A percentile compares a stretch with the other conserved stretches of the same genome.
Conservation (phyloP, 2,329 filamentous ascomycete species). For the Pestalotiopsis fici region DNA sequence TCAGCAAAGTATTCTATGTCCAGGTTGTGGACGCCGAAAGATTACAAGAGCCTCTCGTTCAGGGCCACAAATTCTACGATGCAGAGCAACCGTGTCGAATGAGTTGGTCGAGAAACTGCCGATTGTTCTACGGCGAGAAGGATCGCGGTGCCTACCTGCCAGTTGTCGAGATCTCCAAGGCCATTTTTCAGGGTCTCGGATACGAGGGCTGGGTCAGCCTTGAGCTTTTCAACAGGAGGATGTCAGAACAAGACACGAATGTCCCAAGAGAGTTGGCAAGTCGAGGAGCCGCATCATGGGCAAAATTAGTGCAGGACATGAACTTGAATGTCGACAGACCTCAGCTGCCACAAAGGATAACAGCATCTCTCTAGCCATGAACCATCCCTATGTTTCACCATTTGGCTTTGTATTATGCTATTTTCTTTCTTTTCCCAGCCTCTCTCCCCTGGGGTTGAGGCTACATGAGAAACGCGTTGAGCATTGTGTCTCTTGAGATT, state of each 20-base stretch:
- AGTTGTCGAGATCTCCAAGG: constrained; percentile 58
- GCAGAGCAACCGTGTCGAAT: constrained; percentile 63
- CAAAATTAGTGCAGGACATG: constrained; percentile 30
- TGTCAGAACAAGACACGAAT: constrained; percentile 51
- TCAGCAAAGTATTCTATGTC: constrained; percentile 71
- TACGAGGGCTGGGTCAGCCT: constrained; percentile 72
- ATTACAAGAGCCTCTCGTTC: constrained; percentile 55
- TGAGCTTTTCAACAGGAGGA: constrained; percentile 67
- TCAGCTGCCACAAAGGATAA: constrained; percentile 11
- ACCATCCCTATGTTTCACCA: not conserved
- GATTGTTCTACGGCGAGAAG: constrained; percentile 69
- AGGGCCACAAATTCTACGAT: constrained; percentile 60
- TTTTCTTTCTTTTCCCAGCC: not conserved
- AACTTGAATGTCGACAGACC: constrained; percentile 19
- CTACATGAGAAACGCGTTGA: not conserved
- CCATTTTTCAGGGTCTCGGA: constrained; percentile 64
- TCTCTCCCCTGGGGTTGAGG: not conserved
- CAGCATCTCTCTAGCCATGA: constrained; percentile 19
- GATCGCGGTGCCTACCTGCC: constrained; percentile 69
- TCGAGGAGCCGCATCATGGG: constrained; percentile 29
- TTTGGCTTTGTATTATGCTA: not conserved
- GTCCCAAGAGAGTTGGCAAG: constrained; percentile 49
- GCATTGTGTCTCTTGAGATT: not conserved
- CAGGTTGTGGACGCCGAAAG: constrained; percentile 76
- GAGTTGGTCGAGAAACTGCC: constrained; percentile 78